phyloP scores from a whole-genome alignment of 2,329 filamentous ascomycete genomes.

The Diaporthe sp. region DNA sequence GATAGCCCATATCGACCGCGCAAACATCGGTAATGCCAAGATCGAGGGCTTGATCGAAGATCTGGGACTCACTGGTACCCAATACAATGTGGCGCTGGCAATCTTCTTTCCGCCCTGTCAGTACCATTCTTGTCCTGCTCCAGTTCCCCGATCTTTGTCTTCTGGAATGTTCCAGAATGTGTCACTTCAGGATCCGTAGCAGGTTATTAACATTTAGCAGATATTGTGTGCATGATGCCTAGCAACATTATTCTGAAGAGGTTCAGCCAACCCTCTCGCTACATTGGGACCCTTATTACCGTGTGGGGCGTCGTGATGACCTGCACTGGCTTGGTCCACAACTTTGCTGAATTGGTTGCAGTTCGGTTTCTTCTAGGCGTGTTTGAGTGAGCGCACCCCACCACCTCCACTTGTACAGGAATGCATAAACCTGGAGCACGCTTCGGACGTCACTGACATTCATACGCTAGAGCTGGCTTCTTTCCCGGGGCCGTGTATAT shows the following conservation, averaged over 20 bases:
- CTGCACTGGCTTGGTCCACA: conserved; percentile 55
- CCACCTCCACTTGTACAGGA: too few species aligned
- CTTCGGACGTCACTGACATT: conserved; percentile 64
- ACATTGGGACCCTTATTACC: conserved; percentile 51
- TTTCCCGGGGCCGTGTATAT: conserved; percentile 50
- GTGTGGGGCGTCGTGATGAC: conserved; percentile 60
- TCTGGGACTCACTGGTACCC: conserved; percentile 53
- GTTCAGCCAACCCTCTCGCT: background rate
- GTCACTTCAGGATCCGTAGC: too few species aligned
- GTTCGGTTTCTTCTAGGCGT: conserved; percentile 60
- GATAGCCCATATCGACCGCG: conserved; percentile 20
- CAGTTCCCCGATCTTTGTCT: too few species aligned
- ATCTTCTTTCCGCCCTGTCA: conserved; percentile 28
- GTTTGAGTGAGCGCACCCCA: conserved; percentile 49
- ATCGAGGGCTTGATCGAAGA: conserved; percentile 60
- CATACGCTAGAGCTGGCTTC: conserved; percentile 69
- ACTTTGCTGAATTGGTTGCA: conserved; percentile 55
- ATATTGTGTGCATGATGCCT: background rate
- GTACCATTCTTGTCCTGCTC: too few species aligned
- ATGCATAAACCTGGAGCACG: conserved; percentile 56
- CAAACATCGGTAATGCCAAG: conserved; percentile 49
- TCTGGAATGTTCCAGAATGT: too few species aligned
- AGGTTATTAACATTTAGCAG: too few species aligned
- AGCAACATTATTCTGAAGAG: background rate
- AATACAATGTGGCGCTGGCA: conserved; percentile 56